Percentiles rank a stretch among this genome's conserved stretches.
phyloP scores from a whole-genome alignment of 73 alveolate species.

The Effrenium voratum region DNA sequence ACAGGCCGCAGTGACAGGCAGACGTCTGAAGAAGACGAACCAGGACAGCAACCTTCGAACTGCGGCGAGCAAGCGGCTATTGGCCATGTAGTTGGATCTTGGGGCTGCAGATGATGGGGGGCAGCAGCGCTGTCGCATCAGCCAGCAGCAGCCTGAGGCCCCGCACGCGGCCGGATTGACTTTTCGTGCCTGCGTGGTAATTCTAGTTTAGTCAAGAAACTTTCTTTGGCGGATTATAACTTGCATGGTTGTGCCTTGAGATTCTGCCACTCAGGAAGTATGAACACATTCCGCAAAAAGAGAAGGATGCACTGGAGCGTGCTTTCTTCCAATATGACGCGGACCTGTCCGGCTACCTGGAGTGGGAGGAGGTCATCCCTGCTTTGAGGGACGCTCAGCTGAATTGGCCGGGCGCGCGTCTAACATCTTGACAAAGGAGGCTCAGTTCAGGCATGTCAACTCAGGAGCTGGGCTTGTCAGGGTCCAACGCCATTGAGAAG shows the following conservation, averaged over 20 bases:
- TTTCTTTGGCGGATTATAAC: no score
- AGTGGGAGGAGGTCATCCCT: slow-evolving; percentile 49
- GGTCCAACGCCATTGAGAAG: slow-evolving; percentile 82
- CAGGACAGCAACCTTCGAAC: no score
- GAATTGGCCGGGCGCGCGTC: neutral
- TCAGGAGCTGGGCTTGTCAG: slow-evolving; percentile 66
- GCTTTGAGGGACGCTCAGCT: slow-evolving; percentile 32
- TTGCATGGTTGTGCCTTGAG: neutral
- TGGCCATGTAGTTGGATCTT: no score
- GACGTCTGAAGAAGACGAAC: no score
- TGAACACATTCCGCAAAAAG: slow-evolving; percentile 48
- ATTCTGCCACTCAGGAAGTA: neutral
- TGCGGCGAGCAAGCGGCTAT: no score
- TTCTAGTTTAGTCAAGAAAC: no score
- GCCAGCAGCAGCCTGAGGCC: neutral
- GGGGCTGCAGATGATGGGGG: no score
- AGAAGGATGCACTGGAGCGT: slow-evolving; percentile 55
- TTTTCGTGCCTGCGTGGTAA: neutral
- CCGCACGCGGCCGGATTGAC: neutral
- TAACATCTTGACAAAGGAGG: no score
- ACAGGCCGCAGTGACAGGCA: no score
- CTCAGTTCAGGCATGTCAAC: neutral
- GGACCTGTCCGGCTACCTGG: slow-evolving; percentile 64
- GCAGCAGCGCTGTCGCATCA: no score
- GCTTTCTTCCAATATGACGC: slow-evolving; percentile 73